Conservation (phyloP, 768 basidiomycete genomes). For the Trametes punicea region DNA sequence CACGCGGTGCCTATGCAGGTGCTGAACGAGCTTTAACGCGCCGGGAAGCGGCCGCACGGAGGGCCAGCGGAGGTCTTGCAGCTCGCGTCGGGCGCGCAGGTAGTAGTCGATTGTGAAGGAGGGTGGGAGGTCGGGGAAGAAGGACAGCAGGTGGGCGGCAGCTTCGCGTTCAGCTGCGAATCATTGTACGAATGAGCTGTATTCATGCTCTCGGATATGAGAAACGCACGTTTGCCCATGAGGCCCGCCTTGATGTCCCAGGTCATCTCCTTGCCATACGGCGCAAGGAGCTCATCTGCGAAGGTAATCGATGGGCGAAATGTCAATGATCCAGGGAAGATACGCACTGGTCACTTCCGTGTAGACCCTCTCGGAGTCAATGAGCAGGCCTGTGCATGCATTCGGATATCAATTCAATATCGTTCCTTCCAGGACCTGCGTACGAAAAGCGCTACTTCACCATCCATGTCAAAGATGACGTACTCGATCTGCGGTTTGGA, state of each 20-base stretch:
- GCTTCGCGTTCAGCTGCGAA: conserved; percentile 60
- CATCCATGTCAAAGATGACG: conserved; percentile 38
- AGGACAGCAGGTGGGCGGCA: conserved; percentile 66
- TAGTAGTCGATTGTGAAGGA: conserved; percentile 56
- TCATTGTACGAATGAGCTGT: not conserved
- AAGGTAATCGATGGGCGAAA: not conserved
- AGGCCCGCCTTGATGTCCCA: conserved; percentile 88
- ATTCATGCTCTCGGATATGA: not conserved
- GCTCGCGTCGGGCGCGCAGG: conserved; percentile 48
- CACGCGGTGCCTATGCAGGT: conserved; percentile 62
- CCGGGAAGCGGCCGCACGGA: conserved; percentile 74
- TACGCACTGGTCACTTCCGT: conserved; percentile 72
- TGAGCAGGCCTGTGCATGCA: conserved; percentile 56
- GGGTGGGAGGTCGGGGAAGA: conserved; percentile 66
- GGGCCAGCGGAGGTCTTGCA: conserved; percentile 68
- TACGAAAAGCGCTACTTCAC: conserved; percentile 16
- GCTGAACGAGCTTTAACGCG: conserved; percentile 60
- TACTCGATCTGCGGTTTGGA: conserved; percentile 27
- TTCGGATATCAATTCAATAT: not conserved
- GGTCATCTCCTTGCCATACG: conserved; percentile 74
- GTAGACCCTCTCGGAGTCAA: conserved; percentile 76
- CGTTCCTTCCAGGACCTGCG: not conserved
- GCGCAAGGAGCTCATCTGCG: conserved; percentile 67
- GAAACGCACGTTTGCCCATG: conserved; percentile 77
- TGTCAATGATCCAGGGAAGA: too few relatives aligned